Conservation (phyloP, 352 stramenopile species). For the Phytopythium aichiense region DNA sequence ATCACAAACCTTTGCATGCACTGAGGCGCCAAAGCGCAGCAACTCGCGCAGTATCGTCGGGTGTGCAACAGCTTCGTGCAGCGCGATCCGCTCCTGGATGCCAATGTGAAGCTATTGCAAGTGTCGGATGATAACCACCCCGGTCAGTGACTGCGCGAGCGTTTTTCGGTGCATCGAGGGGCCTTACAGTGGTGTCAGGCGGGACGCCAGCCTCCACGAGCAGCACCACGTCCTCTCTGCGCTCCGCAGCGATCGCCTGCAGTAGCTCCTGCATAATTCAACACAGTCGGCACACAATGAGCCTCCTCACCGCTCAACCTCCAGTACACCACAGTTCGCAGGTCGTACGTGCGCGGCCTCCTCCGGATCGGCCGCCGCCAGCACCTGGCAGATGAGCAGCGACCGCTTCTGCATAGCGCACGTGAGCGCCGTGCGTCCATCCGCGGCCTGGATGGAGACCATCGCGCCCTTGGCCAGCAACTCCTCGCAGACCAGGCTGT, state of each 20-base stretch:
- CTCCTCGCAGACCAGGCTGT: conserved; percentile 32
- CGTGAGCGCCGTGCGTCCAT: conserved; percentile 20
- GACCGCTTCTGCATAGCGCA: conserved; percentile 15
- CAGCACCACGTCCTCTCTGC: conserved; percentile 24
- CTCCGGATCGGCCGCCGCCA: conserved; percentile 21
- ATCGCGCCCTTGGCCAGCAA: conserved; percentile 23
- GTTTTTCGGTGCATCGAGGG: neutral
- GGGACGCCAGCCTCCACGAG: conserved; percentile 29
- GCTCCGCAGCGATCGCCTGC: conserved; percentile 19
- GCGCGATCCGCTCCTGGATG: conserved; percentile 21
- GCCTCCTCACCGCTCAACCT: neutral
- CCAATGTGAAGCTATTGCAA: conserved; percentile 4
- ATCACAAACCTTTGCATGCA: conserved; percentile 23
- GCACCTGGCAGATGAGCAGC: conserved; percentile 27
- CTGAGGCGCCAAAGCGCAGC: conserved; percentile 21
- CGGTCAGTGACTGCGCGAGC: neutral
- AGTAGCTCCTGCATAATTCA: conserved; percentile 16
- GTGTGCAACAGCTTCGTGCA: conserved; percentile 21
- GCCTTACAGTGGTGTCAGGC: conserved; percentile 19
- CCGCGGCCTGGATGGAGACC: conserved; percentile 13
- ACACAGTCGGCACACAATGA: conserved; percentile 1
- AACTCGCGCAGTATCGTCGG: conserved; percentile 25
- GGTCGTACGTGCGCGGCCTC: conserved; percentile 19
- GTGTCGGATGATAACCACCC: no score
- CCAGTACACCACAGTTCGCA: neutral